phyloP scores from a whole-genome alignment of 768 basidiomycete genomes.

The Coprinopsis sp. region DNA sequence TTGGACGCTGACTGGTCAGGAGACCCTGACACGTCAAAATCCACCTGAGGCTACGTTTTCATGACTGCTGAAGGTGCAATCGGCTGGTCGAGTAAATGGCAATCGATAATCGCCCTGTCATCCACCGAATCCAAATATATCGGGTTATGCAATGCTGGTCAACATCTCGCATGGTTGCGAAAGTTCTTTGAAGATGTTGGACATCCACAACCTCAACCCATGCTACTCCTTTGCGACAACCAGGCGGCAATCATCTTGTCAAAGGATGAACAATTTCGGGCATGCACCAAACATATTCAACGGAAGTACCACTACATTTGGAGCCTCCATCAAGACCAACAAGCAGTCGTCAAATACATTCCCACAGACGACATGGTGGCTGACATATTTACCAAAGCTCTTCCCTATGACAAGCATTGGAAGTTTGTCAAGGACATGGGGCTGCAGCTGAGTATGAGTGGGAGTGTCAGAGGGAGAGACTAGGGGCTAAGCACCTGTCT shows the following conservation, averaged over 20 bases:
- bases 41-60: constrained; percentile 24
- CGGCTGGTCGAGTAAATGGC: constrained; percentile 25
- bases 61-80: constrained; percentile 21
- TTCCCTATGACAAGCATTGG: constrained; percentile 14
- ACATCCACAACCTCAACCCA: constrained; percentile 9
- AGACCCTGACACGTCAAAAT: constrained; percentile 15
- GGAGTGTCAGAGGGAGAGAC: constrained; percentile 18
- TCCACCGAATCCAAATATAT: constrained; percentile 18
- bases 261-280: constrained; percentile 19
- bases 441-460: constrained; percentile 18
- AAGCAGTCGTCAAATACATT: constrained; percentile 8
- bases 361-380: constrained; percentile 16
- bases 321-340: constrained; percentile 11
- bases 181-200: constrained; percentile 6
- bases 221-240: constrained; percentile 18
- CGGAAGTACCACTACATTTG: constrained; percentile 29
- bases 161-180: constrained; percentile 5
- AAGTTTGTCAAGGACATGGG: constrained; percentile 20
- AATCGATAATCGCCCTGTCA: constrained; percentile 17
- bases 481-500: no score
- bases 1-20: constrained; percentile 17
- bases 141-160: not conserved
- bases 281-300: constrained; percentile 36
- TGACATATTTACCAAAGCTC: constrained; percentile 14
- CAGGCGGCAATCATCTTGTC: constrained; percentile 20